Conservation (phyloP, 306 rosid genomes). For the Quercus aquifolioides region DNA sequence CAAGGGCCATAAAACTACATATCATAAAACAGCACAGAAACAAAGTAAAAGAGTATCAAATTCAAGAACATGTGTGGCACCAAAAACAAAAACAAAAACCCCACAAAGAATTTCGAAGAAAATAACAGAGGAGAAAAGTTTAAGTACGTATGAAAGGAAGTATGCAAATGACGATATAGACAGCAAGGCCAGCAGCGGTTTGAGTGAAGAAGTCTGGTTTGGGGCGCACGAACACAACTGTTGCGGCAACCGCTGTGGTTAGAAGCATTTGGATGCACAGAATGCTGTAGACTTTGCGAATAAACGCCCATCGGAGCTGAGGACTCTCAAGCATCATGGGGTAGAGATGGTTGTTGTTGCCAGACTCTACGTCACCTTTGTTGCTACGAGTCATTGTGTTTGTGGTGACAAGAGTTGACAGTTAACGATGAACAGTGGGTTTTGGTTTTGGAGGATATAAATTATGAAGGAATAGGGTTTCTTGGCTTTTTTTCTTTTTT, state of each 20-base stretch:
- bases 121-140: background rate
- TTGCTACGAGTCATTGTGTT: background rate
- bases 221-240: conserved; percentile 8
- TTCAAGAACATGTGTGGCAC: background rate
- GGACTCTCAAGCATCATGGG: conserved; percentile 27
- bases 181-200: conserved; percentile 17
- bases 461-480: no score
- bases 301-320: conserved; percentile 38
- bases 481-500: no score
- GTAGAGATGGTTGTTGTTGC: conserved; percentile 1
- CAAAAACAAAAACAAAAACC: background rate
- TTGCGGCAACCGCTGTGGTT: conserved; percentile 18
- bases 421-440: background rate
- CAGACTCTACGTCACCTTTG: conserved; percentile 20
- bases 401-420: background rate
- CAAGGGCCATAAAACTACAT: conserved; percentile 22
- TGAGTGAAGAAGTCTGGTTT: conserved; percentile 14
- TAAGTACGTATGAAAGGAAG: conserved; percentile 11
- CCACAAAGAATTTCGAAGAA: background rate
- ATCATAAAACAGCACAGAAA: background rate
- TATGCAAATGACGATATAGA: background rate
- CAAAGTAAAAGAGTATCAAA: background rate
- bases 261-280: conserved; percentile 33
- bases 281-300: conserved; percentile 37
- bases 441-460: background rate